Conservation (phyloP, 352 stramenopile genomes). For the Pythium guiyangense region DNA sequence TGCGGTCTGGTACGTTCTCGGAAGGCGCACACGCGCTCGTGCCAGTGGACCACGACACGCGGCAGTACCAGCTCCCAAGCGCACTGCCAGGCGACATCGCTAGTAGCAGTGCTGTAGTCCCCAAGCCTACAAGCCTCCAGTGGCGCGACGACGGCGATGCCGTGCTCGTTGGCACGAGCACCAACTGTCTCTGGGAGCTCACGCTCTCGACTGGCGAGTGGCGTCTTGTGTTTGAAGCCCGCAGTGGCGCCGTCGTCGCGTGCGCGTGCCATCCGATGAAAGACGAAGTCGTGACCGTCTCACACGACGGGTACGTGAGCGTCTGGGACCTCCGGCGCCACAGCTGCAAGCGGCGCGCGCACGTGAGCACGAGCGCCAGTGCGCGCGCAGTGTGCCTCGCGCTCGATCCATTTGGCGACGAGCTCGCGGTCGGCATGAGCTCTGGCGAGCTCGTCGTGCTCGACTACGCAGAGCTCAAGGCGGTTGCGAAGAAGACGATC, state of each 20-base stretch:
- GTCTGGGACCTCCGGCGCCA: slow-evolving; percentile 52
- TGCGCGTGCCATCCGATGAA: slow-evolving; percentile 33
- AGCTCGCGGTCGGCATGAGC: slow-evolving; percentile 47
- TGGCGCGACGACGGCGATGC: slow-evolving; percentile 52
- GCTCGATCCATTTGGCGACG: slow-evolving; percentile 44
- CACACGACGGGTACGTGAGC: slow-evolving; percentile 44
- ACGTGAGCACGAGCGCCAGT: slow-evolving; percentile 14
- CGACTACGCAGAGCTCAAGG: slow-evolving; percentile 26
- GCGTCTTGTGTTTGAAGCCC: slow-evolving; percentile 49
- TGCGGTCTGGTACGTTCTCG: slow-evolving; percentile 30
- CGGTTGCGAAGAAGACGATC: slow-evolving; percentile 38
- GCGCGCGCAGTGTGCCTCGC: slow-evolving; percentile 45
- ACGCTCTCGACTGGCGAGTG: slow-evolving; percentile 38
- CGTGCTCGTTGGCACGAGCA: slow-evolving; percentile 46
- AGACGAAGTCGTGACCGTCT: slow-evolving; percentile 42
- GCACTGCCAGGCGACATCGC: slow-evolving; percentile 25
- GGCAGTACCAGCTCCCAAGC: slow-evolving; percentile 34
- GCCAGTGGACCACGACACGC: slow-evolving; percentile 26
- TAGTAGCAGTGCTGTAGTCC: not conserved
- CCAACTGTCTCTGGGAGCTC: slow-evolving; percentile 67
- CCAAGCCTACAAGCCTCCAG: slow-evolving; percentile 50
- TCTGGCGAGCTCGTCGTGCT: slow-evolving; percentile 53
- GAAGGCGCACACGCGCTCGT: slow-evolving; percentile 44
- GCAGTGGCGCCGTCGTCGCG: slow-evolving; percentile 27
- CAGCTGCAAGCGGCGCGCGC: slow-evolving; percentile 27